Percentiles rank a stretch among this genome's conserved stretches.
Evolutionary conservation across 2,329 filamentous ascomycete genomes (phyloP).

Genomic region (Hysterium pulicare): DNA sequence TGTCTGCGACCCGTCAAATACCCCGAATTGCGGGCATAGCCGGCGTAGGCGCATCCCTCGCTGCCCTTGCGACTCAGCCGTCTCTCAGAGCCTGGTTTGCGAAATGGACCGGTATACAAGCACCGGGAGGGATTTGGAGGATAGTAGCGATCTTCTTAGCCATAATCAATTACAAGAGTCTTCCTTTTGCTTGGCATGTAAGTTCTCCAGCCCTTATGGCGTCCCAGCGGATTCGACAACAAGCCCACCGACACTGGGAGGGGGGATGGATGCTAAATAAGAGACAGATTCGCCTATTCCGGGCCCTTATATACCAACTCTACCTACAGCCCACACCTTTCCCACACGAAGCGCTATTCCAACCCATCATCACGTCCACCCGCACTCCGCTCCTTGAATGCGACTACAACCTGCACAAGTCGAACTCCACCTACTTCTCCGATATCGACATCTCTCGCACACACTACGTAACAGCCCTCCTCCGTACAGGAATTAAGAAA

Average conservation of each 20-base stretch:
- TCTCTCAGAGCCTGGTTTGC: constrained; percentile 15
- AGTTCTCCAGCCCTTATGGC: constrained; percentile 33
- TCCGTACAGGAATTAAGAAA: constrained; percentile 44
- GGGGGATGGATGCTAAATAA: not conserved
- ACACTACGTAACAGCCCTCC: constrained; percentile 64
- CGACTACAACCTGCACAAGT: constrained; percentile 84
- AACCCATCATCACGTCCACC: constrained; percentile 64
- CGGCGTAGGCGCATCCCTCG: constrained; percentile 10
- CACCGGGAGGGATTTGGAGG: constrained; percentile 34
- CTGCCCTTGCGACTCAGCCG: constrained; percentile 22
- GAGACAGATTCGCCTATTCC: constrained; percentile 44
- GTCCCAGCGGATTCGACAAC: too few species aligned
- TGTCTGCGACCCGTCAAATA: constrained; percentile 3
- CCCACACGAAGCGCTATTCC: constrained; percentile 65
- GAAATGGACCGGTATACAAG: constrained; percentile 26
- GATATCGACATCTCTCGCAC: constrained; percentile 82
- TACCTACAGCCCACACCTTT: constrained; percentile 43
- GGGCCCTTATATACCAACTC: constrained; percentile 46
- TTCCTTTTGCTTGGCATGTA: constrained; percentile 76
- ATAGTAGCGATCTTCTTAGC: constrained; percentile 32
- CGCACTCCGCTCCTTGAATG: constrained; percentile 71
- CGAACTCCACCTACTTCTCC: constrained; percentile 80
- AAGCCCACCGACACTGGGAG: too few species aligned
- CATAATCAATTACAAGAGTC: constrained; percentile 65
- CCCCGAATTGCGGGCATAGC: constrained; percentile 6